Conservation (phyloP, 2,329 filamentous ascomycete species). For the Corinectria fuckeliana region DNA sequence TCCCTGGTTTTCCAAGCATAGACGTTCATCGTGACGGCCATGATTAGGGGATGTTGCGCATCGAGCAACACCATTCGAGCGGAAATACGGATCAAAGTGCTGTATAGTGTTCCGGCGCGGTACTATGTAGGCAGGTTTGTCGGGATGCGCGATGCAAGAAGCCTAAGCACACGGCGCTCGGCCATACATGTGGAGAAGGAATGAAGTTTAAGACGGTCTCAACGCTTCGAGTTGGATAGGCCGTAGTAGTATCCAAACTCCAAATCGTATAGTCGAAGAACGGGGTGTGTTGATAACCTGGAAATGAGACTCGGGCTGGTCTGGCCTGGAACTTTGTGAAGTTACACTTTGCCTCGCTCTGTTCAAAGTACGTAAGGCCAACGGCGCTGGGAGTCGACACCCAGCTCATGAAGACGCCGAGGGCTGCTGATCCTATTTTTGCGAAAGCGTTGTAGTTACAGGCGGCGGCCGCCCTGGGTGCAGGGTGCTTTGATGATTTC, state of each 20-base stretch:
- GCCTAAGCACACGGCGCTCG: neutral
- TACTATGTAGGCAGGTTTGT: too few relatives aligned
- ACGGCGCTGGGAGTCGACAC: slow-evolving; percentile 4
- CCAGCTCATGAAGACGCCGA: neutral
- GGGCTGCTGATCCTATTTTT: neutral
- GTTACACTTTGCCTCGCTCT: neutral
- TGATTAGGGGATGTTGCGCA: slow-evolving; percentile 1
- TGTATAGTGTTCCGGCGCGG: slow-evolving; percentile 7
- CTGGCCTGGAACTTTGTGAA: neutral
- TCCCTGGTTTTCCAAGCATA: slow-evolving; percentile 11
- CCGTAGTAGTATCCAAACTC: slow-evolving; percentile 5
- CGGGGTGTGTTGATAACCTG: slow-evolving; percentile 1
- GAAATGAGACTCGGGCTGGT: slow-evolving; percentile 1
- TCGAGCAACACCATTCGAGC: neutral
- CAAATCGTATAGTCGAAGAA: slow-evolving; percentile 2
- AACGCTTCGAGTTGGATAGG: neutral
- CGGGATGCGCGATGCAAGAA: neutral
- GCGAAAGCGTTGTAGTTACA: slow-evolving; percentile 7
- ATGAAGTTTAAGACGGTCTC: slow-evolving; percentile 5
- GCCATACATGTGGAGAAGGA: neutral
- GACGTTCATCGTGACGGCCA: neutral
- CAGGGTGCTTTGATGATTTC: slow-evolving; percentile 18
- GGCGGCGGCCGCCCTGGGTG: slow-evolving; percentile 16
- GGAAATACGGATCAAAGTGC: slow-evolving; percentile 10
- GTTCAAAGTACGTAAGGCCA: neutral